Evolutionary conservation across 768 basidiomycete species (phyloP), one percentile per base, ranked within the genome.

Genomic region (Kondoa malvinella): DNA sequence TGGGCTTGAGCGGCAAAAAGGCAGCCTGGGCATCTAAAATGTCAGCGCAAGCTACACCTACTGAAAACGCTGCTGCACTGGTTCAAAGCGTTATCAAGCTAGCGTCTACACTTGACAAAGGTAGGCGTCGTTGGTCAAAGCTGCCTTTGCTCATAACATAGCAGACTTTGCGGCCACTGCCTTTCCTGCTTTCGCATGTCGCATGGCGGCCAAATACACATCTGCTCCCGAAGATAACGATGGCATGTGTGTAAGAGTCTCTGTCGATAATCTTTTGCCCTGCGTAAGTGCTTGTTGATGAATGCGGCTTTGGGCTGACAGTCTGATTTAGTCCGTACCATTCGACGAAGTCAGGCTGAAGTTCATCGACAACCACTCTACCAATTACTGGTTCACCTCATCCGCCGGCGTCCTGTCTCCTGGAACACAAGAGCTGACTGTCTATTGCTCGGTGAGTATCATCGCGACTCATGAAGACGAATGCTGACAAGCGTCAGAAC

Each of bases 401-500:
- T 76, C 78, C 2, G 72, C 77, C 0, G 73, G 79, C 25, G 75
- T 74, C 1, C 77, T 94, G 29, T 73, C 78, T 0, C 80, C 86
- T 0, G 92, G 91, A 21, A 3, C 78, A 78, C 60, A 86, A 84
- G 26, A 71, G 74, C 0, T 72, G 87, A 82, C 78, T 0, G 75
- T 90, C 56, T 85, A 83, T 72, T 92, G 86, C 74, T 82, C 87
- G 4, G 92, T 92, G 76, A 72, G 87, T 71, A 77, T 1, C 17
- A 21, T n/a, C 15, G 26, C 1, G n/a, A 14, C 61, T 64, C 21
- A 33, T 26, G 15, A 1, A 25, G 34, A 56, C 32, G 12, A 27
- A 34, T 34, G 16, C 15, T 34, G 2, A n/a, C 34, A 21, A 1
- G 17, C 25, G 25, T 3, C 25, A 25, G 58, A 58, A 62, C 2